Evolutionary conservation across 2,329 filamentous ascomycete species (phyloP).

Genomic region (Bisporella sp.): DNA sequence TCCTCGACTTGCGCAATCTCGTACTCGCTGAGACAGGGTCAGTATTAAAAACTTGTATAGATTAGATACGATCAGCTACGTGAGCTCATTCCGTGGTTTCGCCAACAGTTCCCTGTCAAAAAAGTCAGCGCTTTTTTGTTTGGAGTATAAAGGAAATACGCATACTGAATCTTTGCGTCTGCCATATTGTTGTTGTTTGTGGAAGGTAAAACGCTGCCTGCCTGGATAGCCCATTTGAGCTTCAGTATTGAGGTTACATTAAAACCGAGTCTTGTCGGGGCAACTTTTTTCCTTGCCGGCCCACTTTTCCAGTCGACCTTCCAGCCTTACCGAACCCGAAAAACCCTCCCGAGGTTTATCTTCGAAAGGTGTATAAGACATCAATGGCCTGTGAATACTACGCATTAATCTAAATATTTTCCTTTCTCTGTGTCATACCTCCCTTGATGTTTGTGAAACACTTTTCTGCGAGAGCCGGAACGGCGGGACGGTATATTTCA

Average conservation of each 20-base stretch:
- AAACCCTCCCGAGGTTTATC: slow-evolving; percentile 8
- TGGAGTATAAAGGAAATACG: not conserved
- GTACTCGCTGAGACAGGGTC: slow-evolving; percentile 60
- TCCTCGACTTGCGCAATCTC: slow-evolving; percentile 77
- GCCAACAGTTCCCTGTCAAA: slow-evolving; percentile 69
- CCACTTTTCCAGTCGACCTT: too few relatives aligned
- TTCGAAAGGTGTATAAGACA: not conserved
- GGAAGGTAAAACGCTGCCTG: slow-evolving; percentile 12
- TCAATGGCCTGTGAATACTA: slow-evolving; percentile 11
- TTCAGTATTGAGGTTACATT: slow-evolving; percentile 1
- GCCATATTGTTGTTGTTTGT: slow-evolving; percentile 42
- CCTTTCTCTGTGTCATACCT: slow-evolving; percentile 8
- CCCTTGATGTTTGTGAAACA: slow-evolving; percentile 51
- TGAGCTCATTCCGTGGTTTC: slow-evolving; percentile 86
- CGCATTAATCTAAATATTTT: slow-evolving; percentile 13
- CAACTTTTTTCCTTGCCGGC: too few relatives aligned
- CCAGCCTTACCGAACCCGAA: not conserved
- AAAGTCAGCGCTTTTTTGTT: slow-evolving; percentile 11
- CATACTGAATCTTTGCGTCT: slow-evolving; percentile 66
- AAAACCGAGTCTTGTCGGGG: slow-evolving; percentile 6
- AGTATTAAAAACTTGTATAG: slow-evolving; percentile 15
- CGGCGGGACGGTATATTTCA: slow-evolving; percentile 39
- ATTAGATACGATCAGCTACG: slow-evolving; percentile 49
- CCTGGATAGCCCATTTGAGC: not conserved
- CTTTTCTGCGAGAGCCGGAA: slow-evolving; percentile 46